Conservation (phyloP, 306 rosid species). For the Fragaria ananassa region DNA sequence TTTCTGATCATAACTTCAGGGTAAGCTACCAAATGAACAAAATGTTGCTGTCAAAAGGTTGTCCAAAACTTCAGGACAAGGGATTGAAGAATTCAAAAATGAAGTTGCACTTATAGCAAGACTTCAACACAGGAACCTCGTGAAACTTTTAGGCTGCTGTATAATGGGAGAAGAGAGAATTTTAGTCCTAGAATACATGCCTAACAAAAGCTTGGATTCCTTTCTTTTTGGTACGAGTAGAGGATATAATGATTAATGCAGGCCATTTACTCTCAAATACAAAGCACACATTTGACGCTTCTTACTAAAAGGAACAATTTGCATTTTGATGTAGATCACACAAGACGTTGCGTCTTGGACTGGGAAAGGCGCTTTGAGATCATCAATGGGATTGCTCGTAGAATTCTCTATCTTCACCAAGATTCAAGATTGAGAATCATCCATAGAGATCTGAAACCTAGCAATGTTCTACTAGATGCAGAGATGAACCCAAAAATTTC, state of each 20-base stretch:
- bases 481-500: slow-evolving; percentile 54
- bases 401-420: slow-evolving; percentile 56
- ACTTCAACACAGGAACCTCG: slow-evolving; percentile 64
- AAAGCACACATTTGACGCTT: background rate
- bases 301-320: background rate
- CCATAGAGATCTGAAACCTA: slow-evolving; percentile 56
- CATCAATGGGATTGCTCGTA: slow-evolving; percentile 46
- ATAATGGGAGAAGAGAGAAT: slow-evolving; percentile 43
- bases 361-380: slow-evolving; percentile 47
- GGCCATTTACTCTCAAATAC: background rate
- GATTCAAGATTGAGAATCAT: slow-evolving; percentile 58
- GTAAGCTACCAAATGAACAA: slow-evolving; percentile 10
- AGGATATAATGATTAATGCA: background rate
- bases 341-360: slow-evolving; percentile 27
- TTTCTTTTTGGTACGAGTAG: slow-evolving; percentile 44
- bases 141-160: slow-evolving; percentile 56
- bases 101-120: slow-evolving; percentile 51
- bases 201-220: slow-evolving; percentile 56
- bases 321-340: slow-evolving; percentile 24
- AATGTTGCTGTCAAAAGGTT: slow-evolving; percentile 43
- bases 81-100: slow-evolving; percentile 53
- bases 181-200: slow-evolving; percentile 54
- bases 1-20: background rate
- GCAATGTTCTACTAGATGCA: slow-evolving; percentile 48
- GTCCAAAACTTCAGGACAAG: slow-evolving; percentile 50